phyloP scores from a whole-genome alignment of 495 filamentous ascomycete genomes.

The Penicillium paxilli region DNA sequence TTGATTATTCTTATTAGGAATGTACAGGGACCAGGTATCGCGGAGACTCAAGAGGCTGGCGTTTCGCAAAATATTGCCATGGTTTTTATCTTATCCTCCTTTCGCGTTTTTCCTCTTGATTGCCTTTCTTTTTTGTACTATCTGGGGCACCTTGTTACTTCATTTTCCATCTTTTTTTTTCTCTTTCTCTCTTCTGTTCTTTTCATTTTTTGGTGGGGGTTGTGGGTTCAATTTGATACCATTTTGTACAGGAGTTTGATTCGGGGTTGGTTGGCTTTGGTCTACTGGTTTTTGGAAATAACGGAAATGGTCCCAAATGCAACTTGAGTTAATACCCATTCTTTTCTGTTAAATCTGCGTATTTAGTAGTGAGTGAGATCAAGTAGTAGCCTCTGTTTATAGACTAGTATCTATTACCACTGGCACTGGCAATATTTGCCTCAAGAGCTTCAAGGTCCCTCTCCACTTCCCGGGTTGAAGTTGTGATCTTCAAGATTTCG shows the following conservation, averaged over 20 bases:
- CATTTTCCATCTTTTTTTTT: slow-evolving; percentile 4
- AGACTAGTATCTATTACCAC: too few relatives aligned
- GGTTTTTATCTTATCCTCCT: slow-evolving; percentile 7
- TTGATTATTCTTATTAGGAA: slow-evolving; percentile 7
- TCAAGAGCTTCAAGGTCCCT: not conserved
- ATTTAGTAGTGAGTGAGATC: too few relatives aligned
- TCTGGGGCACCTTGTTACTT: slow-evolving; percentile 14
- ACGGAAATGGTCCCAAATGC: slow-evolving; percentile 20
- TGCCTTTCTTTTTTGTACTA: slow-evolving; percentile 24
- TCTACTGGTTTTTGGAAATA: slow-evolving; percentile 22
- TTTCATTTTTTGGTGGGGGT: slow-evolving; percentile 22
- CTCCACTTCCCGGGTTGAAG: too few relatives aligned
- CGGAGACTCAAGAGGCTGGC: slow-evolving; percentile 20
- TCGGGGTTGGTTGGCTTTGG: slow-evolving; percentile 7
- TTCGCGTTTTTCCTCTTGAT: slow-evolving; percentile 5
- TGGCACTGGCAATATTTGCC: too few relatives aligned
- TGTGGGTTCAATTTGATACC: slow-evolving; percentile 43
- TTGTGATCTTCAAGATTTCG: not conserved
- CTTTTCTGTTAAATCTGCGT: too few relatives aligned
- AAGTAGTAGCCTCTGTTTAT: too few relatives aligned
- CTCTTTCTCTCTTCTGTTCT: slow-evolving; percentile 10
- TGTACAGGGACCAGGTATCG: slow-evolving; percentile 26
- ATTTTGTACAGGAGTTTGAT: slow-evolving; percentile 42
- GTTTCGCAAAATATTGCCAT: slow-evolving; percentile 19
- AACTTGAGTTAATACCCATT: slow-evolving; percentile 3